phyloP scores from a whole-genome alignment of 495 filamentous ascomycete species.

The Penicillium bialowiezense region DNA sequence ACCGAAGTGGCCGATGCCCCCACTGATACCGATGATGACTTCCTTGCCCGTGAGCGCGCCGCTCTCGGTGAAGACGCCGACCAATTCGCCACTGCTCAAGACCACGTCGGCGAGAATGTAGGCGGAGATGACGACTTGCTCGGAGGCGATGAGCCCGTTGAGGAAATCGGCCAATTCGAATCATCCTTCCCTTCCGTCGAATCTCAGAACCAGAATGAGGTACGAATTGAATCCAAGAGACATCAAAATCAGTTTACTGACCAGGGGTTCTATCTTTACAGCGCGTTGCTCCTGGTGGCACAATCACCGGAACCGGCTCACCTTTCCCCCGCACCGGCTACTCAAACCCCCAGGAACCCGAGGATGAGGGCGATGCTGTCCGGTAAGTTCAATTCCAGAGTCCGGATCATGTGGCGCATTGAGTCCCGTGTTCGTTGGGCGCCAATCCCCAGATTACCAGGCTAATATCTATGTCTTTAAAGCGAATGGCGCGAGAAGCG shows the following conservation, averaged over 20 bases:
- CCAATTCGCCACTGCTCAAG: slow-evolving; percentile 79
- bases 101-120: slow-evolving; percentile 54
- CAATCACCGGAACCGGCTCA: slow-evolving; percentile 80
- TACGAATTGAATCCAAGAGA: slow-evolving; percentile 34
- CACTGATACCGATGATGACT: slow-evolving; percentile 59
- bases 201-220: slow-evolving; percentile 65
- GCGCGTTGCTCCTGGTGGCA: slow-evolving; percentile 82
- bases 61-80: slow-evolving; percentile 87
- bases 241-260: slow-evolving; percentile 8
- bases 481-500: slow-evolving; percentile 90
- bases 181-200: slow-evolving; percentile 84
- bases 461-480: slow-evolving; percentile 2
- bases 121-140: slow-evolving; percentile 68
- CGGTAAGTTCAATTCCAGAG: slow-evolving; percentile 41
- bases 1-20: slow-evolving; percentile 51
- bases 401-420: slow-evolving; percentile 9
- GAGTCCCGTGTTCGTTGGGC: background rate
- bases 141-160: slow-evolving; percentile 40
- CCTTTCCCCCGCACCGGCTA: slow-evolving; percentile 62
- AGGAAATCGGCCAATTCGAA: slow-evolving; percentile 73
- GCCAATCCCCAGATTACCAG: background rate
- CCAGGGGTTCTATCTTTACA: slow-evolving; percentile 21
- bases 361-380: slow-evolving; percentile 85
- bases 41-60: slow-evolving; percentile 85
- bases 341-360: slow-evolving; percentile 47